Evolutionary conservation across 1,284 basidiomycete species (phyloP), one percentile per base, ranked within the genome.

Genomic region (Xerocomus minutiporus): DNA sequence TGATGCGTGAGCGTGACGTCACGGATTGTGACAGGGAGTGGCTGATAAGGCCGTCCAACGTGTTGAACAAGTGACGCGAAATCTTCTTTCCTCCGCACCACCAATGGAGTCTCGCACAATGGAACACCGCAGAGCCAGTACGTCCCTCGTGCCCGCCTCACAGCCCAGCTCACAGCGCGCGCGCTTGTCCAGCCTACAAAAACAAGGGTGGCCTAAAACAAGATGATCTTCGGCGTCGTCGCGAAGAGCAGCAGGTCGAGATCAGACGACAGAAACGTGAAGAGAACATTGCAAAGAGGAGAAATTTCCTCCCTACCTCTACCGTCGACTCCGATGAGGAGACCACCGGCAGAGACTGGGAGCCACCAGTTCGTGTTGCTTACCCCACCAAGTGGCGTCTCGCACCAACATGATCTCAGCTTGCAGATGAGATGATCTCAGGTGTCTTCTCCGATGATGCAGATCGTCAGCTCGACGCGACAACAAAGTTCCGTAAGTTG

Each of bases 161-260:
- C 48, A 23, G 20, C 45, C 26, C 29, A 17, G 8, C 35, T 48
- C 46, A 53, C 39, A 29, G 43, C 57, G 65, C 61, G 61, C 57
- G 58, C 58, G 46, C 47, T 43, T 53, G 4, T 13, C 12, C 39
- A 82, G 80, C 77, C 55, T 84, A 79, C 70, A 84, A 93, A 79
- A 87, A 82, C 73, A 93, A 92, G 72, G 86, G 88, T 59, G 84
- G 79, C 60, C 76, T 93, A 60, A 92, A 91, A 71, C 84, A 84
- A 63, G 91, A 93, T 59, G 88, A 89, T 62, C 88, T 97, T 63
- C 84, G 95, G 68, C 88, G 93, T 73, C 86, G 94, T 71, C 85
- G 94, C 58, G 94, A 97, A 72, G 94, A 97, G 71, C 91, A 95
- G 70, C 93, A 97, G 68, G 94, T 97, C 54, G 95, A 97, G 79